phyloP scores from a whole-genome alignment of 352 stramenopile genomes.

The Globisporangium nagaii region DNA sequence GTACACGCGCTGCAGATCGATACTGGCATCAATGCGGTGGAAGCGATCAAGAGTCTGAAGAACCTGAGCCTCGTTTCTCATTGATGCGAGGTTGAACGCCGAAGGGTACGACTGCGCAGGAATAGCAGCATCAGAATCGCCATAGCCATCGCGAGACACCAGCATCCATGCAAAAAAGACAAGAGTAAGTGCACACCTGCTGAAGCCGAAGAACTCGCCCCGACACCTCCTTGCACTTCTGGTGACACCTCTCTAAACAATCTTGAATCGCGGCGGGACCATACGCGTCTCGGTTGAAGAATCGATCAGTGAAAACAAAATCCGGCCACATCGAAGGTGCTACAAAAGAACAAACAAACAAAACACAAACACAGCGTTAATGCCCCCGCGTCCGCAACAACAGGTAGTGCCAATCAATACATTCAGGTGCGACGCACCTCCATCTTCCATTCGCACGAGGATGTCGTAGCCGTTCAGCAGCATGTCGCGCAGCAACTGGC shows the following conservation, averaged over 20 bases:
- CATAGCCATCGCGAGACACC: background rate
- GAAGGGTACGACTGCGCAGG: conserved; percentile 19
- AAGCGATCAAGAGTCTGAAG: conserved; percentile 80
- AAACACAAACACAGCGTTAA: background rate
- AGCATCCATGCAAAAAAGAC: too few relatives aligned
- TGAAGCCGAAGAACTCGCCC: conserved; percentile 68
- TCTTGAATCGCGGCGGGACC: conserved; percentile 36
- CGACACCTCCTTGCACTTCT: conserved; percentile 45
- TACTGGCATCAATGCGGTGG: conserved; percentile 65
- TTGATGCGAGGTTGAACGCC: conserved; percentile 24
- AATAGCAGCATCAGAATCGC: background rate
- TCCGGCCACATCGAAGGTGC: conserved; percentile 62
- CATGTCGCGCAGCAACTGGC: conserved; percentile 68
- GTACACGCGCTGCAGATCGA: conserved; percentile 68
- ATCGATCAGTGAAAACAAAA: conserved; percentile 66
- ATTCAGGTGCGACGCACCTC: conserved; percentile 33
- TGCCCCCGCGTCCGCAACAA: background rate
- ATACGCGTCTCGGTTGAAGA: conserved; percentile 62
- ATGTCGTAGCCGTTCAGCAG: conserved; percentile 64
- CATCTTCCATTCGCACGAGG: conserved; percentile 77
- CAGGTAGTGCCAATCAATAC: too few relatives aligned
- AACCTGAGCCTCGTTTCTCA: conserved; percentile 72
- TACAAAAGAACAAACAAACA: conserved; percentile 12
- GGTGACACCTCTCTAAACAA: conserved; percentile 44
- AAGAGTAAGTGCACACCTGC: conserved; percentile 22